A percentile compares a stretch with the other conserved stretches of the same genome.
These are phyloP conservation scores for Silene noctiflora DNA, from an alignment of 179 eudicot genomes.

Conservation along the genomic window DNA sequence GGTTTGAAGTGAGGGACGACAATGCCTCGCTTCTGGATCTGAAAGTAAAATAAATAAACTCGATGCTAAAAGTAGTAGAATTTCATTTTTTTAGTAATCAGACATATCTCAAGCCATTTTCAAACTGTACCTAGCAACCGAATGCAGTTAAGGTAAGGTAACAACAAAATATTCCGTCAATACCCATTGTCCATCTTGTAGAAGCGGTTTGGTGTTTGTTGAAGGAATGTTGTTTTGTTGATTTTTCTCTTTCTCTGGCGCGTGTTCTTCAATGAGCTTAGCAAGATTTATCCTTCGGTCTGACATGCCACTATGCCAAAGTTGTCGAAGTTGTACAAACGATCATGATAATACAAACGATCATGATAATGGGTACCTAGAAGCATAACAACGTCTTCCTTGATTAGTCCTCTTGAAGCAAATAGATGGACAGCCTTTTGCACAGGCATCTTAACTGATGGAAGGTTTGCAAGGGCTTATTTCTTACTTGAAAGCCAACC, in stretches of 20 bases:
- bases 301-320: not conserved
- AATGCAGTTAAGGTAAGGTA: no score
- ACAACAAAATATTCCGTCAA: no score
- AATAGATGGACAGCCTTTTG: constrained; percentile 23
- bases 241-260: constrained; percentile 28
- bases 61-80: no score
- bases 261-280: constrained; percentile 16
- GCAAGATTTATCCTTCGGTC: constrained; percentile 33
- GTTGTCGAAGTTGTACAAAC: constrained; percentile 29
- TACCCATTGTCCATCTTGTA: constrained; percentile 21
- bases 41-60: no score
- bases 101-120: no score
- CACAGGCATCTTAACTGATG: constrained; percentile 16
- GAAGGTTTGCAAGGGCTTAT: constrained; percentile 24
- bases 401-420: constrained; percentile 26
- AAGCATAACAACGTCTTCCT: constrained; percentile 28
- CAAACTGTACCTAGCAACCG: no score
- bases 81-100: no score
- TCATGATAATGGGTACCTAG: not conserved
- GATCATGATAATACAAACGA: not conserved
- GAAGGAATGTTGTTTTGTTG: constrained; percentile 25
- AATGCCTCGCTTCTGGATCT: no score
- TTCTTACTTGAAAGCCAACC: constrained; percentile 25
- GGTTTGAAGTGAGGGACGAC: no score
- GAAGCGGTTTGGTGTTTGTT: constrained; percentile 28